phyloP scores from a whole-genome alignment of 139 green algal genomes.

The Chlamydomonas schloesseri region DNA sequence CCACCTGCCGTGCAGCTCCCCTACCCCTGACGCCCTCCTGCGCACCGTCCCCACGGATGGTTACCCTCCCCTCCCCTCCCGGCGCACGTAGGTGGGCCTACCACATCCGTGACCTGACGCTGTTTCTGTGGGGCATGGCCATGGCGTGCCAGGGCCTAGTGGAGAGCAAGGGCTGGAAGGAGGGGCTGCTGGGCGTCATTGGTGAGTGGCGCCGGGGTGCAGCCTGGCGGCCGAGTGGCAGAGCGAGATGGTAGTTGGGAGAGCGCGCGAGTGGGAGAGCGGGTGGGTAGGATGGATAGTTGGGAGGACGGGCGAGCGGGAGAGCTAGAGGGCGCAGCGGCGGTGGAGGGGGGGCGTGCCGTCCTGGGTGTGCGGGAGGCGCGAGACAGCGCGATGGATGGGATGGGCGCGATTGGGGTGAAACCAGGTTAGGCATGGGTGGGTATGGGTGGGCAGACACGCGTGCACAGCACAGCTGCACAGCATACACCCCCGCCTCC shows the following conservation, averaged over 20 bases:
- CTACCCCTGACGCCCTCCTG: neutral
- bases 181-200: neutral
- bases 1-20: too few species aligned
- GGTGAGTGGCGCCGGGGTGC: too few species aligned
- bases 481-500: too few species aligned
- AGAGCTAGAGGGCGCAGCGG: too few species aligned
- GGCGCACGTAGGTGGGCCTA: slow-evolving; percentile 11
- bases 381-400: too few species aligned
- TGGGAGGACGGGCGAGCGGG: neutral
- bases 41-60: too few species aligned
- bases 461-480: too few species aligned
- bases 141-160: neutral
- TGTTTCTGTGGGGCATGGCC: slow-evolving; percentile 37
- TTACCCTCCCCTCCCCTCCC: too few species aligned
- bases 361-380: too few species aligned
- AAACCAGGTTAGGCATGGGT: too few species aligned
- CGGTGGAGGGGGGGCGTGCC: neutral
- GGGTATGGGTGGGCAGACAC: too few species aligned
- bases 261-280: neutral
- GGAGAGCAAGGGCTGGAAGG: slow-evolving; percentile 34
- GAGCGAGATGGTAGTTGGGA: neutral
- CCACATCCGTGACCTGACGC: slow-evolving; percentile 14
- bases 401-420: too few species aligned
- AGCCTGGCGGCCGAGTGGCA: neutral
- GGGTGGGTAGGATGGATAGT: neutral